Percentiles rank a stretch among this genome's conserved stretches.
These are phyloP conservation scores for Solanum piurae DNA, from an alignment of 257 asterid genomes.

Conservation along the genomic window DNA sequence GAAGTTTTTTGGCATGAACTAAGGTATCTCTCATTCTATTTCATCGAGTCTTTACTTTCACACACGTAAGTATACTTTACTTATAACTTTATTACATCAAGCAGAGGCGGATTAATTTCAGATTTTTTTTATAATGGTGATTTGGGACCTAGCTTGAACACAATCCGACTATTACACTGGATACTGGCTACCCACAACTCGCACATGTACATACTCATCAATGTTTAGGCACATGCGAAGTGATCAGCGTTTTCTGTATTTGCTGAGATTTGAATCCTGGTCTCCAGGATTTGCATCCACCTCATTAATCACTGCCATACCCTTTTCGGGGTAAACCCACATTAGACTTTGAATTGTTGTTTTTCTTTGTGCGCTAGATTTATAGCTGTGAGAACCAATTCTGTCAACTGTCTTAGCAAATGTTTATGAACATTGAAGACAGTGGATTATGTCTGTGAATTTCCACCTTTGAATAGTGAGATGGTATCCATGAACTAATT, in stretches of 20 bases:
- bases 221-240: not conserved
- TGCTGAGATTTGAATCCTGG: not conserved
- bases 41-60: not conserved
- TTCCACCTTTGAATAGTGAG: not conserved
- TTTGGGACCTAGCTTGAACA: not conserved
- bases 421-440: not conserved
- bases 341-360: not conserved
- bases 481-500: not conserved
- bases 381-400: not conserved
- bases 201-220: not conserved
- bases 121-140: not conserved
- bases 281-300: not conserved
- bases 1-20: slow-evolving; percentile 54
- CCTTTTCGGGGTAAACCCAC: not conserved
- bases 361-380: not conserved
- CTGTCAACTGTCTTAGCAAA: not conserved
- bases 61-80: not conserved
- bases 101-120: not conserved
- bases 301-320: not conserved
- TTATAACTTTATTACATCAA: not conserved
- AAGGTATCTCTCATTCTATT: slow-evolving; percentile 13
- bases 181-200: not conserved
- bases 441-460: not conserved
- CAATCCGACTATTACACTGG: not conserved
- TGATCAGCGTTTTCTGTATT: not conserved